A percentile compares a stretch with the other conserved stretches of the same genome.
Conservation (phyloP, 1,139 yeast species). For the Arxiozyma heterogenica region DNA sequence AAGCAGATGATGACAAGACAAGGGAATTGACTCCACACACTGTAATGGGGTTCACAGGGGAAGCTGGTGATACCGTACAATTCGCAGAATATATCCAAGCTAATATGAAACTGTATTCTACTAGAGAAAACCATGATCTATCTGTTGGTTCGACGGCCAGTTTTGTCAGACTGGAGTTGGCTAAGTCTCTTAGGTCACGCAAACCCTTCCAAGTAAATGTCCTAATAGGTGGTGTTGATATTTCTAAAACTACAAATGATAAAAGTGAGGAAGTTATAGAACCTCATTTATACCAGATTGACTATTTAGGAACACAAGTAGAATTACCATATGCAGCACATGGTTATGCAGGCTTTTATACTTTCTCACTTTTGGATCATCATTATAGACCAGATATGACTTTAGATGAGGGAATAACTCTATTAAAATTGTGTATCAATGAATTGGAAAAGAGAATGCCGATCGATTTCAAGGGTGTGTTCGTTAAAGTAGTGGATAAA, state of each 20-base stretch:
- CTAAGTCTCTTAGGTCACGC: slow-evolving; percentile 76
- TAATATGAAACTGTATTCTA: slow-evolving; percentile 77
- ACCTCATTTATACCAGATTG: slow-evolving; percentile 85
- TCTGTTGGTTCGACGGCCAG: slow-evolving; percentile 80
- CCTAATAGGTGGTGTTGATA: slow-evolving; percentile 76
- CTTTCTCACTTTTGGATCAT: slow-evolving; percentile 81
- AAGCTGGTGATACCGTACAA: slow-evolving; percentile 95
- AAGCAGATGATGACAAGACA: slow-evolving; percentile 84
- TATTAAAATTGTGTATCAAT: slow-evolving; percentile 62
- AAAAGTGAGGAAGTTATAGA: neutral
- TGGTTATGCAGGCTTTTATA: slow-evolving; percentile 93
- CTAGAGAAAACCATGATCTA: slow-evolving; percentile 77
- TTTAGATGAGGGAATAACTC: slow-evolving; percentile 67
- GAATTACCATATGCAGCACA: slow-evolving; percentile 93
- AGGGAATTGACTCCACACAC: slow-evolving; percentile 65
- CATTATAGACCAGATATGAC: slow-evolving; percentile 77
- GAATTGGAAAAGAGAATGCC: slow-evolving; percentile 90
- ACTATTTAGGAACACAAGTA: slow-evolving; percentile 85
- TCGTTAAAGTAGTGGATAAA: slow-evolving; percentile 65
- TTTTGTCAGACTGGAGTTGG: slow-evolving; percentile 80
- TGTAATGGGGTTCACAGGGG: slow-evolving; percentile 87
- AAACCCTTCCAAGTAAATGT: slow-evolving; percentile 94
- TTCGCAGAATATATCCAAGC: slow-evolving; percentile 93
- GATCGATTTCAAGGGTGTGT: slow-evolving; percentile 86
- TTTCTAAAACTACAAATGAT: slow-evolving; percentile 34